Evolutionary conservation across 352 stramenopile species (phyloP).

Genomic region (Phytopythium helicoides): DNA sequence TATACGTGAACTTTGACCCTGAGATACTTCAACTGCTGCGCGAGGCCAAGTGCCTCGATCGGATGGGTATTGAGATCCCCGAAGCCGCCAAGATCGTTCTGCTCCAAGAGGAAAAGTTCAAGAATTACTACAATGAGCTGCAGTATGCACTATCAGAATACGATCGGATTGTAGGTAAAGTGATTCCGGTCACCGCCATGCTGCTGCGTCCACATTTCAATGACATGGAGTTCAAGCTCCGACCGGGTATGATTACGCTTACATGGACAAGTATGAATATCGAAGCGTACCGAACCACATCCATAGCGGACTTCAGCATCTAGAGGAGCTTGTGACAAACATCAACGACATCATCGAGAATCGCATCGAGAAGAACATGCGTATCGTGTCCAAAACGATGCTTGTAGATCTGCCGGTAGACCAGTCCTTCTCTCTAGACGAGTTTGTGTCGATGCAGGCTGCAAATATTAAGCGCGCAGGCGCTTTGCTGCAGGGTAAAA

Average conservation of each 20-base stretch:
- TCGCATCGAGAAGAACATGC: constrained; percentile 98
- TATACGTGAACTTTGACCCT: constrained; percentile 99
- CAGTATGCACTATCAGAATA: constrained; percentile 97
- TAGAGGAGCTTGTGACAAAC: constrained; percentile 97
- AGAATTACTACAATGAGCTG: constrained; percentile 98
- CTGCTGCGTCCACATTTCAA: constrained; percentile 96
- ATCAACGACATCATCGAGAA: constrained; percentile 99
- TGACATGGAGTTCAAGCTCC: constrained; percentile 99
- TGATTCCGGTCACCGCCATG: constrained; percentile 97
- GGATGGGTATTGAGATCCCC: constrained; percentile 98
- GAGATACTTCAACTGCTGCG: constrained; percentile 98
- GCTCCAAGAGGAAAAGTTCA: constrained; percentile 98
- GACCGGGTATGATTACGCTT: constrained; percentile 98
- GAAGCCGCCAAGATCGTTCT: constrained; percentile 98
- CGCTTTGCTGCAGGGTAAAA: constrained; percentile 95
- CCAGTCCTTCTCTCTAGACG: constrained; percentile 96
- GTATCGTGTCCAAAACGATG: constrained; percentile 97
- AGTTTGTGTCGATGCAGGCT: constrained; percentile 98
- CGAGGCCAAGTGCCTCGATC: constrained; percentile 97
- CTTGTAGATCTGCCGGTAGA: constrained; percentile 96
- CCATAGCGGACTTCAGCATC: constrained; percentile 90
- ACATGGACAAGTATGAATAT: constrained; percentile 99
- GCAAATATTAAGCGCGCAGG: constrained; percentile 92
- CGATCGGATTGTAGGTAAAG: constrained; percentile 95
- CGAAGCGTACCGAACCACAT: constrained; percentile 96